Evolutionary conservation across 139 green algal genomes (phyloP).

Genomic region (Pycnococcus provasolii): DNA sequence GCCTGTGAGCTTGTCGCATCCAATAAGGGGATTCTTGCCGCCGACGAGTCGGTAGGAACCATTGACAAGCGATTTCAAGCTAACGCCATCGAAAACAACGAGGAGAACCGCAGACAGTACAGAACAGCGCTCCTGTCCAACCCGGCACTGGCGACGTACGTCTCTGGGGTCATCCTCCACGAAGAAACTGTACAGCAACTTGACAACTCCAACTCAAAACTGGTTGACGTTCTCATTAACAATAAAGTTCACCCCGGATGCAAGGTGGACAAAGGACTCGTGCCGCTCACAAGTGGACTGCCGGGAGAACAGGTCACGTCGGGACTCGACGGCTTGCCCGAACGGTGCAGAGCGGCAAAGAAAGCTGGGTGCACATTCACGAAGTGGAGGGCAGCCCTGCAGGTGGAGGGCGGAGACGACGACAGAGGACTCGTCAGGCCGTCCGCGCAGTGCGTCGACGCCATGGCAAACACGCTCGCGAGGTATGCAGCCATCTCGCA

Average conservation of each 20-base stretch:
- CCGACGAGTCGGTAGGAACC: slow-evolving; percentile 76
- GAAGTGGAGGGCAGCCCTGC: slow-evolving; percentile 89
- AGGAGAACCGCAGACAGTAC: slow-evolving; percentile 65
- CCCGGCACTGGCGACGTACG: slow-evolving; percentile 17
- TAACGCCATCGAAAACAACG: slow-evolving; percentile 74
- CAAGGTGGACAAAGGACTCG: slow-evolving; percentile 65
- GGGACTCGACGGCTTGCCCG: slow-evolving; percentile 65
- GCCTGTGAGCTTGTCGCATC: neutral
- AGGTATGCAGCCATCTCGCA: slow-evolving; percentile 82
- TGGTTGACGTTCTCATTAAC: slow-evolving; percentile 53
- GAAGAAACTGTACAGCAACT: slow-evolving; percentile 85
- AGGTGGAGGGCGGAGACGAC: slow-evolving; percentile 31
- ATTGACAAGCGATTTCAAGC: slow-evolving; percentile 68
- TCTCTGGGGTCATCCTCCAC: slow-evolving; percentile 60
- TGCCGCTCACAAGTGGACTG: slow-evolving; percentile 44
- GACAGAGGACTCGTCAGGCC: slow-evolving; percentile 37
- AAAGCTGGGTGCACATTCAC: slow-evolving; percentile 75
- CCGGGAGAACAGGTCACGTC: slow-evolving; percentile 69
- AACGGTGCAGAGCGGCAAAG: slow-evolving; percentile 60
- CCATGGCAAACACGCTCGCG: slow-evolving; percentile 76
- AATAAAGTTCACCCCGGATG: slow-evolving; percentile 41
- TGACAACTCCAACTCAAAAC: slow-evolving; percentile 48
- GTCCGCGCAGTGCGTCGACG: slow-evolving; percentile 47
- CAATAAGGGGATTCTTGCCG: slow-evolving; percentile 43
- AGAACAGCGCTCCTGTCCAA: slow-evolving; percentile 70